Evolutionary conservation across 805 yeast species (phyloP), one percentile per base, ranked within the genome.

Genomic region (Allodekkera sacchari): DNA sequence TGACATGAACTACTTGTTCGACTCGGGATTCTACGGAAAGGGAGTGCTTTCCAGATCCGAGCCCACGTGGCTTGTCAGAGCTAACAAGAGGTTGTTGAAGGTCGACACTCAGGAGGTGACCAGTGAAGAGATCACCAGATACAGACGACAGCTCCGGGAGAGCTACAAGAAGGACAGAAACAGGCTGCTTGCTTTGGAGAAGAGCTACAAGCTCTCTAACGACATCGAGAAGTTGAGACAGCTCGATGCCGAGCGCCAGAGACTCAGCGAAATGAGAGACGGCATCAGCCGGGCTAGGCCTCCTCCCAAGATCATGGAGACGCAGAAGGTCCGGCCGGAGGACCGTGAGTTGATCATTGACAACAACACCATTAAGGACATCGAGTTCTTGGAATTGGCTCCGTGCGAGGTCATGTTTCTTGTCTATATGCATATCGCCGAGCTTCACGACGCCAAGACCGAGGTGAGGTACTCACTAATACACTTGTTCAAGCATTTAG

Each of bases 21-120:
- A 64, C 12, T 68, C 68, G 43, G 98, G 98, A 1, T 92, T 87
- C 50, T 92, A 85, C 50, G 98, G 98, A 6, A 92, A 89, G 48
- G 98, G 97, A 2, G 71, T 73, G 3, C 59, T 87, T 27, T 83
- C 95, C 22, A 64, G 98, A 41, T 81, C 94, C 35, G 96, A 92
- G 50, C 95, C 98, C 0, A 74, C 95, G 0, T 92, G 97, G 96
- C 55, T 51, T 27, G 63, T 61, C n/a, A 64, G 96, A 33, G 74
- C 84, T 1, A 55, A 59, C 20, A 63, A 76, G 28, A 54, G 84
- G 25, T 56, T 82, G 17, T 48, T 41, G 41, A 28, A 41, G 16
- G n/a, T 33, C 29, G 44, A 34, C 26, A 45, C 30, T 17, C 44
- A 22, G 30, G 52, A 35, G 28, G 46, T 59, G 13, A 63, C 79